A percentile compares a stretch with the other conserved stretches of the same genome.
These are phyloP conservation scores for Xylaria sp. DNA, from an alignment of 2,329 filamentous ascomycete genomes.

Conservation along the genomic window DNA sequence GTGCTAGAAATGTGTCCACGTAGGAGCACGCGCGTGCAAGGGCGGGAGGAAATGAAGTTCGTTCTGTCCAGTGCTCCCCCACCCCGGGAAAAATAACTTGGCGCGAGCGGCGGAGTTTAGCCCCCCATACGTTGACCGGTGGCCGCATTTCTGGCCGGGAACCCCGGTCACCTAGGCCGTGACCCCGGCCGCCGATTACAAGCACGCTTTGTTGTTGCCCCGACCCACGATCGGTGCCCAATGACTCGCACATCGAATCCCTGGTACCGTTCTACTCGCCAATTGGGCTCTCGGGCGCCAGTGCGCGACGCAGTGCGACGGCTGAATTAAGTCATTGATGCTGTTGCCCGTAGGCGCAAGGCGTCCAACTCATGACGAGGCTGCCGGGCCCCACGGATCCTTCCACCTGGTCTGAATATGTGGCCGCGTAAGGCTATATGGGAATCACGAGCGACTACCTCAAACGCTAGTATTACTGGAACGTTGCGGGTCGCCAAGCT, in stretches of 20 bases:
- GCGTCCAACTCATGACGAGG: constrained; percentile 32
- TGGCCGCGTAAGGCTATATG: constrained; percentile 30
- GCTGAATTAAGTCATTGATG: constrained; percentile 23
- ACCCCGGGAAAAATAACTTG: constrained; percentile 19
- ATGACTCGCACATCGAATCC: constrained; percentile 37
- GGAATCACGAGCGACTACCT: not conserved
- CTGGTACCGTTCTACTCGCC: constrained; percentile 38
- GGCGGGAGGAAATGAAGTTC: constrained; percentile 13
- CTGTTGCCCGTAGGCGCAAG: constrained; percentile 29
- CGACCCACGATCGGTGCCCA: constrained; percentile 45
- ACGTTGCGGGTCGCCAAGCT: constrained; percentile 30
- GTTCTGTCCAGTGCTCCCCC: constrained; percentile 19
- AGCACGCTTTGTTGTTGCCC: constrained; percentile 38
- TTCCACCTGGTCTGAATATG: constrained; percentile 8
- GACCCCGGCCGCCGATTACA: constrained; percentile 38
- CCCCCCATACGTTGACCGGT: constrained; percentile 38
- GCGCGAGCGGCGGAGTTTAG: constrained; percentile 42
- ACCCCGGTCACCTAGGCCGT: constrained; percentile 39
- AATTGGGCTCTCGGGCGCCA: constrained; percentile 37
- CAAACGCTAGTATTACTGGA: constrained; percentile 3
- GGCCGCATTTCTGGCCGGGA: constrained; percentile 34
- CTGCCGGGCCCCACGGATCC: constrained; percentile 28
- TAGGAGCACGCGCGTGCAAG: constrained; percentile 15
- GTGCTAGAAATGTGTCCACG: constrained; percentile 2
- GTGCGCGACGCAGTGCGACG: constrained; percentile 36